phyloP scores from a whole-genome alignment of 2,329 filamentous ascomycete species.

The Raffaelea arxii region DNA sequence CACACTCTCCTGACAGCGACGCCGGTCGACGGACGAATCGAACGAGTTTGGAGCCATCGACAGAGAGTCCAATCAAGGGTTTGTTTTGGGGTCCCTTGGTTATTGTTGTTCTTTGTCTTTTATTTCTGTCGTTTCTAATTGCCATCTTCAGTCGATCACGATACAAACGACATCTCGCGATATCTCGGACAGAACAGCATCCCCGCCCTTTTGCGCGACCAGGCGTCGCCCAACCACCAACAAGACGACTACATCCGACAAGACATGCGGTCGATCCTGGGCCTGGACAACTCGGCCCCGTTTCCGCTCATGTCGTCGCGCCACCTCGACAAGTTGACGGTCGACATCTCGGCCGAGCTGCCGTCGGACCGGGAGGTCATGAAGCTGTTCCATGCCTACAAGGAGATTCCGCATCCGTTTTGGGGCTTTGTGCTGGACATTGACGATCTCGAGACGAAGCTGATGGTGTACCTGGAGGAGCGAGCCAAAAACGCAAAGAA shows the following conservation, averaged over 20 bases:
- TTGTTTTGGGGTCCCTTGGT: too few relatives aligned
- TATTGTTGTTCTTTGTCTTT: constrained; percentile 7
- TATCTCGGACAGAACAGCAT: constrained; percentile 61
- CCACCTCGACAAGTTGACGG: constrained; percentile 49
- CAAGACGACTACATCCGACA: constrained; percentile 46
- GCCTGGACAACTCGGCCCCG: constrained; percentile 55
- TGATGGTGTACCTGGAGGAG: constrained; percentile 58
- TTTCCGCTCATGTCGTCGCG: constrained; percentile 58
- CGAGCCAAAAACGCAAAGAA: constrained; percentile 47
- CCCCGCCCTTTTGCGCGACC: constrained; percentile 53
- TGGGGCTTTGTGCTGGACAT: constrained; percentile 60
- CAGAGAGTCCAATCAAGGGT: constrained; percentile 10
- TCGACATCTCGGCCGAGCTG: constrained; percentile 51
- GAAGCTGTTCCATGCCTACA: constrained; percentile 59
- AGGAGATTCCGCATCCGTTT: constrained; percentile 57
- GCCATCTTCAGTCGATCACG: constrained; percentile 35
- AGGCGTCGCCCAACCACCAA: constrained; percentile 42
- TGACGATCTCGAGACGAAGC: constrained; percentile 52
- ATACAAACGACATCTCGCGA: constrained; percentile 43
- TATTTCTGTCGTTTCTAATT: background rate
- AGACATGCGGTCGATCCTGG: constrained; percentile 57
- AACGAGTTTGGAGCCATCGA: constrained; percentile 5
- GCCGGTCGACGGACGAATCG: constrained; percentile 18
- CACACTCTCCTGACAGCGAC: constrained; percentile 31
- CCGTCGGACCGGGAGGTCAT: constrained; percentile 57